Evolutionary conservation across 139 green algal species (phyloP).

Genomic region (Chlamydomonas incerta): DNA sequence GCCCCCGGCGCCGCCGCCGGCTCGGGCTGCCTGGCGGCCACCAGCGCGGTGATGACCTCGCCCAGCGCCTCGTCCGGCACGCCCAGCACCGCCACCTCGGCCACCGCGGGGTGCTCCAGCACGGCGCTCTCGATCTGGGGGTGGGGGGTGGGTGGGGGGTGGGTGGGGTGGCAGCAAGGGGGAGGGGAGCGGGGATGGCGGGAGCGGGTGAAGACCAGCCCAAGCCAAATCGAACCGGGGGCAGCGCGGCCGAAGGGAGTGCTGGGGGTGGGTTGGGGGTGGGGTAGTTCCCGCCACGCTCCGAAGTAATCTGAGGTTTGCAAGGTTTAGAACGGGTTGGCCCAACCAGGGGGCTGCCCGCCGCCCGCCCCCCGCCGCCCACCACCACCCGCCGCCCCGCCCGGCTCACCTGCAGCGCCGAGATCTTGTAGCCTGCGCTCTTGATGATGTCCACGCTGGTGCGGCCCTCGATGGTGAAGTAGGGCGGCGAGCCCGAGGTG

Average conservation of each 20-base stretch:
- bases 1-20: neutral
- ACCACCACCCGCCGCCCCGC: too few relatives aligned
- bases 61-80: slow-evolving; percentile 84
- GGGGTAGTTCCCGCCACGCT: too few relatives aligned
- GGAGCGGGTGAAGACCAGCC: too few relatives aligned
- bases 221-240: too few relatives aligned
- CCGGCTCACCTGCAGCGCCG: slow-evolving; percentile 53
- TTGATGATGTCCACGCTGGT: slow-evolving; percentile 97
- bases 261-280: too few relatives aligned
- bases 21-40: slow-evolving; percentile 39
- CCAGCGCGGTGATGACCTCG: slow-evolving; percentile 77
- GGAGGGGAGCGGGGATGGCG: neutral
- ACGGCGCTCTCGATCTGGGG: slow-evolving; percentile 83
- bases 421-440: slow-evolving; percentile 93
- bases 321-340: too few relatives aligned
- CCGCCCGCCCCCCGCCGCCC: too few relatives aligned
- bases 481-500: slow-evolving; percentile 61
- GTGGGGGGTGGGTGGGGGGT: neutral
- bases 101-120: slow-evolving; percentile 77
- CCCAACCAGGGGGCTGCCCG: too few relatives aligned
- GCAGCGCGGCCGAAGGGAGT: too few relatives aligned
- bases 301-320: too few relatives aligned
- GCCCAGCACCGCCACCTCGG: slow-evolving; percentile 89
- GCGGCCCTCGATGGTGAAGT: slow-evolving; percentile 88
- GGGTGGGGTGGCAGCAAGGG: neutral